Percentiles rank a stretch among this genome's conserved stretches.
Conservation (phyloP, 2,329 filamentous ascomycete species). For the Aurifilum marmelostoma region DNA sequence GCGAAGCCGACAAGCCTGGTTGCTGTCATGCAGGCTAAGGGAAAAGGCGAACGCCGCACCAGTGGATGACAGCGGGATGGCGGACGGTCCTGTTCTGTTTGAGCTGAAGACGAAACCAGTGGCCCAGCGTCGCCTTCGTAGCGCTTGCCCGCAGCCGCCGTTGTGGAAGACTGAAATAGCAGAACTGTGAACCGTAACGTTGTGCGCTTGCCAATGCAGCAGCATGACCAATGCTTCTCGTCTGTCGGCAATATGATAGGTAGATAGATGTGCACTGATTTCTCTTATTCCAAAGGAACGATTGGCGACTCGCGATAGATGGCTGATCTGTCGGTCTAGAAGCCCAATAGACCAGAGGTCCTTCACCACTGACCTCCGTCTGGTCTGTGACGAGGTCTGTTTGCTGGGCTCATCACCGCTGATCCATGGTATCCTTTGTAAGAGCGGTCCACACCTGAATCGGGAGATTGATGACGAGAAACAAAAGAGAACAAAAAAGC, state of each 20-base stretch:
- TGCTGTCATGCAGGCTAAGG: not conserved
- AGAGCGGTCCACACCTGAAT: not conserved
- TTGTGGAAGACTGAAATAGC: not conserved
- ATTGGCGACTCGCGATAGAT: not conserved
- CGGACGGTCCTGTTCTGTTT: not conserved
- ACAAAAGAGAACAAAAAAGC: conserved; percentile 7
- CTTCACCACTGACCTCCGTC: not conserved
- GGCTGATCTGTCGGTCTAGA: conserved; percentile 3
- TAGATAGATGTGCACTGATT: not conserved
- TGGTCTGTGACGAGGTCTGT: conserved; percentile 1
- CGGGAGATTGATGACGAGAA: conserved; percentile 12
- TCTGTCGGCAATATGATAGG: not conserved
- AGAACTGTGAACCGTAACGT: not conserved
- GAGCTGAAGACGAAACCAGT: not conserved
- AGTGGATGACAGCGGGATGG: conserved; percentile 5
- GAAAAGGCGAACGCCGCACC: conserved; percentile 1
- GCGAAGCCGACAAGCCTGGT: not conserved
- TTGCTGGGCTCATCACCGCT: conserved; percentile 2
- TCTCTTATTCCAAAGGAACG: not conserved
- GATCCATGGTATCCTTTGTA: conserved; percentile 4
- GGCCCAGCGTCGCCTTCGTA: not conserved
- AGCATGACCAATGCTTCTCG: no score
- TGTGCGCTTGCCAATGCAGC: not conserved
- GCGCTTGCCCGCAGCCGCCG: not conserved
- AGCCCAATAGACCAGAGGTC: not conserved